Evolutionary conservation across 371 early-diverging fungal species (phyloP).

Genomic region (Polyrhizophydium stewartii): DNA sequence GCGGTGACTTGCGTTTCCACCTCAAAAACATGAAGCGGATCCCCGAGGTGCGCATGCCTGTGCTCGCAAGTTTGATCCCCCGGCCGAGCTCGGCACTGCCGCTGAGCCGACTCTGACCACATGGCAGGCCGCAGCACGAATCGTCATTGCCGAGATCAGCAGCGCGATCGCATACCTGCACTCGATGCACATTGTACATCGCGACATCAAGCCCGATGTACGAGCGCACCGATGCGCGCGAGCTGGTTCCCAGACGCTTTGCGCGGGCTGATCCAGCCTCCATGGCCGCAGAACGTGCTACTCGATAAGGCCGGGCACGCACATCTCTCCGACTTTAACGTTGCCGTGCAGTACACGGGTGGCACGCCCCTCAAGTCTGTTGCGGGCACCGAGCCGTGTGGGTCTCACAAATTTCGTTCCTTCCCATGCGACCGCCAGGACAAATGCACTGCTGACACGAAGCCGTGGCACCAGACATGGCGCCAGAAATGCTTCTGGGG

Average conservation of each 20-base stretch:
- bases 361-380: slow-evolving; percentile 58
- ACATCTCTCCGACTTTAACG: slow-evolving; percentile 98
- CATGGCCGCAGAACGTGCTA: slow-evolving; percentile 48
- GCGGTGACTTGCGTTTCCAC: slow-evolving; percentile 86
- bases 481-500: slow-evolving; percentile 64
- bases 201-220: slow-evolving; percentile 82
- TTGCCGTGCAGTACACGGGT: slow-evolving; percentile 63
- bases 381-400: slow-evolving; percentile 59
- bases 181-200: slow-evolving; percentile 58
- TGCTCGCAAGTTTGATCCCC: neutral
- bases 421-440: too few relatives aligned
- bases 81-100: too few relatives aligned
- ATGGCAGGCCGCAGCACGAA: neutral
- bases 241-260: neutral
- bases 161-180: slow-evolving; percentile 62
- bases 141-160: slow-evolving; percentile 59
- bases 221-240: too few relatives aligned
- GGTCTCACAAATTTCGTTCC: neutral
- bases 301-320: slow-evolving; percentile 90
- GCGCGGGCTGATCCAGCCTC: slow-evolving; percentile 19
- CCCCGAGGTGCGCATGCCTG: too few relatives aligned
- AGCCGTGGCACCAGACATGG: slow-evolving; percentile 78
- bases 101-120: too few relatives aligned
- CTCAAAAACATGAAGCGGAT: slow-evolving; percentile 33
- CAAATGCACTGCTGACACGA: slow-evolving; percentile 28